A percentile compares a stretch with the other conserved stretches of the same genome.
phyloP scores from a whole-genome alignment of 2,329 filamentous ascomycete species.

The Fusarium tricinctum region DNA sequence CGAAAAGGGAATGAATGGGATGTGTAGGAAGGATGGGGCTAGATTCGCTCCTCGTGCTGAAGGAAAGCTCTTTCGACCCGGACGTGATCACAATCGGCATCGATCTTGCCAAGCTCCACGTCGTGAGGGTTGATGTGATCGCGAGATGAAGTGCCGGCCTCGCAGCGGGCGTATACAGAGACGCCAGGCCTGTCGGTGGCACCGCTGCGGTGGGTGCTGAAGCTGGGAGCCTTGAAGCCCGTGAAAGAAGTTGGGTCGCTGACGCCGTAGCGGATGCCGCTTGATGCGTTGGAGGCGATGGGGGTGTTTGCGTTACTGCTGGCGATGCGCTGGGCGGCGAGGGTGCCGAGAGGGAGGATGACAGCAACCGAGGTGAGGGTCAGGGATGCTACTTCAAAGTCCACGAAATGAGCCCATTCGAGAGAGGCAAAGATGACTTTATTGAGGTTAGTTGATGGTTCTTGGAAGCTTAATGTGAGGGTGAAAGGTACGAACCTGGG shows the following conservation, averaged over 20 bases:
- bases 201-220: constrained; percentile 33
- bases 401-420: constrained; percentile 58
- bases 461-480: background rate
- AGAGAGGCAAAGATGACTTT: constrained; percentile 67
- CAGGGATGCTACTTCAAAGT: constrained; percentile 66
- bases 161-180: constrained; percentile 48
- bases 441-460: background rate
- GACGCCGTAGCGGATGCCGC: constrained; percentile 32
- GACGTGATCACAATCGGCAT: constrained; percentile 42
- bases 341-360: constrained; percentile 66
- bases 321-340: constrained; percentile 63
- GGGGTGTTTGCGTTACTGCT: constrained; percentile 46
- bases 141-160: constrained; percentile 35
- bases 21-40: constrained; percentile 19
- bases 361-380: constrained; percentile 64
- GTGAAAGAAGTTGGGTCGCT: constrained; percentile 33
- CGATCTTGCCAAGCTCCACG: constrained; percentile 53
- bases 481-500: constrained; percentile 59
- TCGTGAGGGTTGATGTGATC: constrained; percentile 49
- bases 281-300: constrained; percentile 37
- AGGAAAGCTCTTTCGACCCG: constrained; percentile 51
- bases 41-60: constrained; percentile 53
- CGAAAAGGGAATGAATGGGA: background rate
- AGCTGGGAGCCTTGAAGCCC: constrained; percentile 46
- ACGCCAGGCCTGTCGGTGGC: constrained; percentile 33